Percentiles rank a stretch among this genome's conserved stretches.
Evolutionary conservation across 2,329 filamentous ascomycete genomes (phyloP).

Genomic region (Emydomyces testavorans): DNA sequence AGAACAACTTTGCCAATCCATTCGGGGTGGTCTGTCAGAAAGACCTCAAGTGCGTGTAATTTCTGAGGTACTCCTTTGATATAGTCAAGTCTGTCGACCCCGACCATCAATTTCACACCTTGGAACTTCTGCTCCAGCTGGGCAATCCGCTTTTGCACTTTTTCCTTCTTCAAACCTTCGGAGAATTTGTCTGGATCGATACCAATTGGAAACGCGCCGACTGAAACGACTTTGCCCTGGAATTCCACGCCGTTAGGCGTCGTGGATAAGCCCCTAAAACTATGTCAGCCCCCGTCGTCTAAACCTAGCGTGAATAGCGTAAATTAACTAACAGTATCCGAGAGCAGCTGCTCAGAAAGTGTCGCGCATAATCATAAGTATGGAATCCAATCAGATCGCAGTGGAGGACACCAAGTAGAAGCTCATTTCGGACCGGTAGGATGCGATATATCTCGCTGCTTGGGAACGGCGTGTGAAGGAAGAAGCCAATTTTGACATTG

Average conservation of each 20-base stretch:
- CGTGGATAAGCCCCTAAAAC: constrained; percentile 43
- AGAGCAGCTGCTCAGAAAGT: constrained; percentile 95
- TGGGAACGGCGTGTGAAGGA: constrained; percentile 93
- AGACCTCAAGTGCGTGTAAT: constrained; percentile 88
- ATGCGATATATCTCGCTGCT: constrained; percentile 96
- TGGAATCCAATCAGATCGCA: constrained; percentile 97
- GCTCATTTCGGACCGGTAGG: constrained; percentile 77
- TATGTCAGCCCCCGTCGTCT: constrained; percentile 14
- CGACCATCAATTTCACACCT: constrained; percentile 90
- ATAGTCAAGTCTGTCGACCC: constrained; percentile 92
- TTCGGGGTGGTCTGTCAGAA: constrained; percentile 91
- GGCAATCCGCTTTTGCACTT: constrained; percentile 77
- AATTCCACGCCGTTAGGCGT: constrained; percentile 91
- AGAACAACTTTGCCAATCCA: constrained; percentile 97
- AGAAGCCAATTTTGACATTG: constrained; percentile 97
- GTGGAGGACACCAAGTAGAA: constrained; percentile 76
- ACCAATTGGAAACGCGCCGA: constrained; percentile 93
- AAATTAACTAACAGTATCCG: constrained; percentile 60
- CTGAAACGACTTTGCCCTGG: constrained; percentile 74
- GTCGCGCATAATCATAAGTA: constrained; percentile 96
- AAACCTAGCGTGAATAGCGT: background rate
- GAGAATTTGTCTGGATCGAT: constrained; percentile 97
- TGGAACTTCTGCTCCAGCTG: constrained; percentile 82
- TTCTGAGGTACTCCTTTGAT: constrained; percentile 99
- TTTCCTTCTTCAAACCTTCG: constrained; percentile 72